Evolutionary conservation across 2,329 filamentous ascomycete species (phyloP).

Genomic region (Purpureocillium lavendulum): DNA sequence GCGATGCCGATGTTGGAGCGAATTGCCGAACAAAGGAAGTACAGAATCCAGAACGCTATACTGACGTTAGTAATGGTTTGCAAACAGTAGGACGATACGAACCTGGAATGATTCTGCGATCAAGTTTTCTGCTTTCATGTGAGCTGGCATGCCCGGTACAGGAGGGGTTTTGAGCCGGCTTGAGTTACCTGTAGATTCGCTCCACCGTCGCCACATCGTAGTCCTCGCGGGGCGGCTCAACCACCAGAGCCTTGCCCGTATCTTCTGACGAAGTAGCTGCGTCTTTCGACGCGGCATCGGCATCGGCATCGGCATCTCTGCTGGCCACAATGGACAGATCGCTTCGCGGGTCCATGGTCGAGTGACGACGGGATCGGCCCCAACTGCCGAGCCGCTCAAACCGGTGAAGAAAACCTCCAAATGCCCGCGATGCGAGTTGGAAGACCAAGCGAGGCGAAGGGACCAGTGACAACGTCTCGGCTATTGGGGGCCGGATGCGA

Average conservation of each 20-base stretch:
- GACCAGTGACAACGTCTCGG: too few relatives aligned
- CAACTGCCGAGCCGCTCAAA: too few relatives aligned
- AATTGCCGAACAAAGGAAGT: slow-evolving; percentile 88
- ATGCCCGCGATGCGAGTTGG: too few relatives aligned
- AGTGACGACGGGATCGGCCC: too few relatives aligned
- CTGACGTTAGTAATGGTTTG: slow-evolving; percentile 3
- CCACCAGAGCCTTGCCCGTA: not conserved
- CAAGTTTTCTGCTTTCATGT: slow-evolving; percentile 35
- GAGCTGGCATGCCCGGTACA: not conserved
- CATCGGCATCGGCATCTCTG: too few relatives aligned
- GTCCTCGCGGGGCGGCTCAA: not conserved
- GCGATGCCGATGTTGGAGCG: slow-evolving; percentile 86
- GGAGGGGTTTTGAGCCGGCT: not conserved
- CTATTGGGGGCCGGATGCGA: too few relatives aligned
- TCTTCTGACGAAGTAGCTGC: not conserved
- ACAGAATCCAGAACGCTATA: slow-evolving; percentile 78
- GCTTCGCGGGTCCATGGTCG: too few relatives aligned
- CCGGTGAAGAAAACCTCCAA: too few relatives aligned
- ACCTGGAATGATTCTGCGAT: slow-evolving; percentile 52
- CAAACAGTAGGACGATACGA: slow-evolving; percentile 7
- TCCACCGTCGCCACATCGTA: slow-evolving; percentile 43
- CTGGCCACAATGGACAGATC: too few relatives aligned
- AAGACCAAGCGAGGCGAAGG: too few relatives aligned
- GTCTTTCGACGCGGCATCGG: too few relatives aligned
- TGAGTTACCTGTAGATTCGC: slow-evolving; percentile 39